Conservation (phyloP, 2,329 filamentous ascomycete genomes). For the Ceratocystis papillata region DNA sequence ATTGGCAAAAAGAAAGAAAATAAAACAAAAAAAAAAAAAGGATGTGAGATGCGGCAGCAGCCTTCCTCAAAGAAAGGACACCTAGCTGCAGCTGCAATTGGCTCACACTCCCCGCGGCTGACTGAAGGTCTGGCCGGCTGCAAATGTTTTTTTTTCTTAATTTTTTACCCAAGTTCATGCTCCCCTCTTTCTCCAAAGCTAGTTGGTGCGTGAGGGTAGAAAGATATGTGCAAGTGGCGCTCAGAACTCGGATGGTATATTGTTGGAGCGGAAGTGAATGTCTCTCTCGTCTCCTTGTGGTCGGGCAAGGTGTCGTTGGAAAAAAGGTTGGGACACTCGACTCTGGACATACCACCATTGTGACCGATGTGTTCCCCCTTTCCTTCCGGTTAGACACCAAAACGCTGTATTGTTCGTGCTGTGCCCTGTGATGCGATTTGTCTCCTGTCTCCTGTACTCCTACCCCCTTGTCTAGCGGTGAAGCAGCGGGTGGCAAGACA, state of each 20-base stretch:
- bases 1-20: too few species aligned
- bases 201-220: background rate
- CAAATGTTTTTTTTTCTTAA: background rate
- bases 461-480: background rate
- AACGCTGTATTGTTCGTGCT: background rate
- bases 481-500: background rate
- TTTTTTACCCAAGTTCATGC: background rate
- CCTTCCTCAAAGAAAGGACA: constrained; percentile 13
- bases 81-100: constrained; percentile 11
- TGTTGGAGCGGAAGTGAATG: background rate
- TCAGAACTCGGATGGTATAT: background rate
- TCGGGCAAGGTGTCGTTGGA: background rate
- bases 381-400: background rate
- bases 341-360: background rate
- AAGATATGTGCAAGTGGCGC: background rate
- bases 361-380: background rate
- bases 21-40: background rate
- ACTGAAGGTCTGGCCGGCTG: background rate
- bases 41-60: constrained; percentile 8
- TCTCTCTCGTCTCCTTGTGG: background rate
- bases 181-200: background rate
- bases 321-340: background rate
- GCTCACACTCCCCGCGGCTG: background rate
- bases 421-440: too few species aligned
- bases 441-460: too few species aligned